Base-by-base conservation (phyloP, 2,329 filamentous ascomycete species). In the Xylariaceae sp. region DNA sequence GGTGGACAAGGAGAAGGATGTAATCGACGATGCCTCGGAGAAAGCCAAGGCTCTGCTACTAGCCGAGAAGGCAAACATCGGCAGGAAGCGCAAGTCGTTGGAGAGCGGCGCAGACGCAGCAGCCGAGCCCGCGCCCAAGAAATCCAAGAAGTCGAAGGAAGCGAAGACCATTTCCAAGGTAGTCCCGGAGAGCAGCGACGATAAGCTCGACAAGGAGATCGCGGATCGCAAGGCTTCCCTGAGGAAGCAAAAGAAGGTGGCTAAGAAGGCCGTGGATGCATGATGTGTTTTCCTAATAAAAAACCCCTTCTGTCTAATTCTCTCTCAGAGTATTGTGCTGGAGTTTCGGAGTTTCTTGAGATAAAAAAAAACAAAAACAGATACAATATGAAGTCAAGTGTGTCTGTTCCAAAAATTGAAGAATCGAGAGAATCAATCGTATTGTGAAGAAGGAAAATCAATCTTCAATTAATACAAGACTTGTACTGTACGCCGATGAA, bases 1-100 rank as follows among this genome's bases (percentile, higher is more conserved):
- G 91, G 73, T 86, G 12, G 88, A 94, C 61, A 80, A 83, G 59
- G 79, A 84, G 58, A 85, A 89, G 59, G 83, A 87, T 67, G 83
- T 96, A 5, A 75, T 94, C 37, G 74, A 79, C 60, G 76, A 79
- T 39, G 73, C 70, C 37, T 74, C 78, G 55, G 78, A 77, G 63
- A 67, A 75, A 63, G 69, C 72, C 37, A 77, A 76, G 71, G 73
- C 74, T 6, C 27, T 60, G 32, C 32, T 56, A 9, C 34, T 49
- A 35, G 50, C 40, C 29, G 70, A 72, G 61, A 80, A 80, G 73
- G 72, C 80, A 62, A 84, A 84, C 67, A 72, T 83, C 37, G 80
- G 80, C 65, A 89, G 88, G 80, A 83, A 83, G 76, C 76, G 80
- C 62, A 84, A 83, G 74, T 74, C 77, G 1, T 64, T 78, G 50